Evolutionary conservation across 768 basidiomycete species (phyloP).

Genomic region (Lactarius indigo): DNA sequence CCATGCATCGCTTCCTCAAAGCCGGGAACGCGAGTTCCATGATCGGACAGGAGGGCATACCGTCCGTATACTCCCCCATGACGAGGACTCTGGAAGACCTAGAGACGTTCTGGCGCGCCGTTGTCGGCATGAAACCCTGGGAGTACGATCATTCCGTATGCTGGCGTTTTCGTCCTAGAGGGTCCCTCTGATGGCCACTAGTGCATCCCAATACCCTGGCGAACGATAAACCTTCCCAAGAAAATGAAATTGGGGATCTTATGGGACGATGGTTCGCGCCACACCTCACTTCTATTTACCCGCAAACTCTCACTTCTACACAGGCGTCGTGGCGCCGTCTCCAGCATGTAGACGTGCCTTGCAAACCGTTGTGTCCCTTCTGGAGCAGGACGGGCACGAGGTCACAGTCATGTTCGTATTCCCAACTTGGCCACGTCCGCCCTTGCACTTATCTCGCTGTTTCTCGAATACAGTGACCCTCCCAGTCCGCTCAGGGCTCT

Average conservation of each 20-base stretch:
- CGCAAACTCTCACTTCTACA: not conserved
- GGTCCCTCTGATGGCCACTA: slow-evolving; percentile 14
- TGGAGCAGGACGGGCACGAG: slow-evolving; percentile 47
- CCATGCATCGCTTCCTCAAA: slow-evolving; percentile 53
- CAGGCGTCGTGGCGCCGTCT: slow-evolving; percentile 56
- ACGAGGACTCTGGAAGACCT: slow-evolving; percentile 59
- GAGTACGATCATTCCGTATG: slow-evolving; percentile 53
- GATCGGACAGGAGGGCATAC: slow-evolving; percentile 56
- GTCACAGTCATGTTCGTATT: slow-evolving; percentile 47
- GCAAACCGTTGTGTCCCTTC: slow-evolving; percentile 40
- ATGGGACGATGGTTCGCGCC: slow-evolving; percentile 52
- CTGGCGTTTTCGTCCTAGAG: not conserved
- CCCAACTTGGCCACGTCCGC: not conserved
- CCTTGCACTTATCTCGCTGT: not conserved
- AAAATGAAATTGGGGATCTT: slow-evolving; percentile 19
- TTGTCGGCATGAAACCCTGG: slow-evolving; percentile 62
- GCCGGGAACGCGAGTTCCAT: slow-evolving; percentile 46
- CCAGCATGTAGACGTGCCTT: slow-evolving; percentile 59
- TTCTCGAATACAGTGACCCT: slow-evolving; percentile 33
- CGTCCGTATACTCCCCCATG: slow-evolving; percentile 55
- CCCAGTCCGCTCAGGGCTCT: slow-evolving; percentile 51
- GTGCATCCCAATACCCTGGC: slow-evolving; percentile 37
- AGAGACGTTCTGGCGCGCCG: slow-evolving; percentile 60
- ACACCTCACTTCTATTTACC: not conserved
- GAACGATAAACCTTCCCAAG: slow-evolving; percentile 25